Evolutionary conservation across 1,139 yeast genomes (phyloP).

Genomic region (Magnusiomyces tetraspermus): DNA sequence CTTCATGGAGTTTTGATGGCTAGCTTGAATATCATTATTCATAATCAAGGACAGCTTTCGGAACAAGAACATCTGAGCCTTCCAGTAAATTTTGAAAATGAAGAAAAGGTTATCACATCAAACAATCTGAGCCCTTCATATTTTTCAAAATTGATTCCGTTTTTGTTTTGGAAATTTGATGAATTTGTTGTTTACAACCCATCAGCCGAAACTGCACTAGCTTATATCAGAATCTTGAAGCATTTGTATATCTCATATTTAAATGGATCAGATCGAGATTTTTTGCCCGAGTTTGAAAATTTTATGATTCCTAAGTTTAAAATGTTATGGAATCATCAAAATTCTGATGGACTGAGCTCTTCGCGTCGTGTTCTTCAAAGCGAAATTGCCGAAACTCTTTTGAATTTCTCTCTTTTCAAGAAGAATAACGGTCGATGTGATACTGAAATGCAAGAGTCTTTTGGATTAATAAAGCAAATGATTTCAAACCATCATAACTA

Average conservation of each 20-base stretch:
- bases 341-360: not conserved
- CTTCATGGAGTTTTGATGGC: constrained; percentile 54
- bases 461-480: constrained; percentile 8
- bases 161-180: constrained; percentile 19
- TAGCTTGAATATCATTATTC: constrained; percentile 18
- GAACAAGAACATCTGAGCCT: constrained; percentile 1
- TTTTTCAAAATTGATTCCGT: constrained; percentile 14
- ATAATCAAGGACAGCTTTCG: constrained; percentile 5
- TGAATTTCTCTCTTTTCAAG: constrained; percentile 1
- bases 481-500: constrained; percentile 21
- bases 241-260: constrained; percentile 4
- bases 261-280: not conserved
- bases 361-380: constrained; percentile 9
- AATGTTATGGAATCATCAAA: not conserved
- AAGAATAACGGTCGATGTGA: not conserved
- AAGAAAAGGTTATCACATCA: not conserved
- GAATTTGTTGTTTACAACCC: constrained; percentile 27
- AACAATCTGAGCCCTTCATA: constrained; percentile 1
- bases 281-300: constrained; percentile 2
- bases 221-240: constrained; percentile 32
- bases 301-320: constrained; percentile 9
- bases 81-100: constrained; percentile 14
- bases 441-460: not conserved
- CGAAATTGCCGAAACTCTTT: constrained; percentile 11
- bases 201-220: constrained; percentile 32